phyloP scores from a whole-genome alignment of 495 filamentous ascomycete species.

The Trichocladium uniseriatum region DNA sequence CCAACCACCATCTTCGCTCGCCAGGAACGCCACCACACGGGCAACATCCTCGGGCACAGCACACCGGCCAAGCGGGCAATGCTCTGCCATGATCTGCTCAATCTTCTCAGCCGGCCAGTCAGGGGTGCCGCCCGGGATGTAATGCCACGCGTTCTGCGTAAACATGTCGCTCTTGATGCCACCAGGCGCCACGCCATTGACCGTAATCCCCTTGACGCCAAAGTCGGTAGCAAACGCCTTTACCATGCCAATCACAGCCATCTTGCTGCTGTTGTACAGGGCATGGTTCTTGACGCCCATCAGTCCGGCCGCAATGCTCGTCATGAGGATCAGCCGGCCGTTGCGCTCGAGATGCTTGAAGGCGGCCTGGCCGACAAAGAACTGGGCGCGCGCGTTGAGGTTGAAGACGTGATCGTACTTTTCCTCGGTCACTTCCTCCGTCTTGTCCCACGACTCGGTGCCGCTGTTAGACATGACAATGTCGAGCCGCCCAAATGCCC shows the following conservation, averaged over 20 bases:
- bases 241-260: constrained; percentile 69
- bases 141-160: constrained; percentile 55
- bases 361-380: constrained; percentile 74
- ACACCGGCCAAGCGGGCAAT: constrained; percentile 28
- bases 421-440: constrained; percentile 62
- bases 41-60: constrained; percentile 50
- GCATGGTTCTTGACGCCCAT: constrained; percentile 60
- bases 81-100: constrained; percentile 28
- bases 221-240: constrained; percentile 66
- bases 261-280: constrained; percentile 69
- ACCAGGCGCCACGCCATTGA: constrained; percentile 67
- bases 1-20: constrained; percentile 51
- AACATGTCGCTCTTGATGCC: constrained; percentile 79
- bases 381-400: constrained; percentile 69
- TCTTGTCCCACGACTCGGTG: constrained; percentile 52
- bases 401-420: constrained; percentile 70
- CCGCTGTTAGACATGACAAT: constrained; percentile 67
- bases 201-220: constrained; percentile 62
- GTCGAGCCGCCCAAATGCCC: constrained; percentile 59
- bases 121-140: constrained; percentile 41
- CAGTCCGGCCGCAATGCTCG: constrained; percentile 43
- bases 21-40: constrained; percentile 47
- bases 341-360: constrained; percentile 57
- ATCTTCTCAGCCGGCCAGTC: constrained; percentile 24
- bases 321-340: constrained; percentile 59